Conservation (phyloP, 441 rosid genomes). For the Isatis lusitanica region DNA sequence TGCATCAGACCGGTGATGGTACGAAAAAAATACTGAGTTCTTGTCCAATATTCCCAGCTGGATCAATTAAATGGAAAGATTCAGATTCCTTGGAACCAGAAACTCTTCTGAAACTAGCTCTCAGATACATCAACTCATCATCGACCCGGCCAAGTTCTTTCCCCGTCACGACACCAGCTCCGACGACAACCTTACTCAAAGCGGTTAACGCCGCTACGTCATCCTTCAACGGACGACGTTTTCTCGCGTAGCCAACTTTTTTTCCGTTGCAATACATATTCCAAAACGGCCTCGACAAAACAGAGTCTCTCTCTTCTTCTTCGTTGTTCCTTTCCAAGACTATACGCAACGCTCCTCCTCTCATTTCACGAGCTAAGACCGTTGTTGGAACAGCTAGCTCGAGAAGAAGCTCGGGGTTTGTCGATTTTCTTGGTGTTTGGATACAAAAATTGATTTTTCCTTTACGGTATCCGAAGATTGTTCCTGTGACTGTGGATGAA, state of each 20-base stretch:
- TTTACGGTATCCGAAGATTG: constrained; percentile 65
- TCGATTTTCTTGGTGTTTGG: constrained; percentile 50
- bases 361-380: constrained; percentile 69
- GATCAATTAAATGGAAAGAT: constrained; percentile 79
- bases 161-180: constrained; percentile 61
- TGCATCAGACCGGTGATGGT: constrained; percentile 38
- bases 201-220: constrained; percentile 52
- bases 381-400: constrained; percentile 60
- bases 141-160: constrained; percentile 40
- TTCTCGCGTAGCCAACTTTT: constrained; percentile 69
- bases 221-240: constrained; percentile 45
- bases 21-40: constrained; percentile 75
- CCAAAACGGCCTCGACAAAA: constrained; percentile 52
- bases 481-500: constrained; percentile 55
- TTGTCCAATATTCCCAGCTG: constrained; percentile 70
- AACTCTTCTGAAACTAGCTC: constrained; percentile 64
- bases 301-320: constrained; percentile 16
- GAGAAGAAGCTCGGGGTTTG: constrained; percentile 51
- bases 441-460: constrained; percentile 65
- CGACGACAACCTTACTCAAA: constrained; percentile 58
- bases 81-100: constrained; percentile 55
- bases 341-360: constrained; percentile 59
- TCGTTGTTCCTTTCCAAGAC: constrained; percentile 46
- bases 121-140: constrained; percentile 67
- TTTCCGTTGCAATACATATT: constrained; percentile 73